Conservation (phyloP, 2,329 filamentous ascomycete species). For the Aaosphaeria arxii region DNA sequence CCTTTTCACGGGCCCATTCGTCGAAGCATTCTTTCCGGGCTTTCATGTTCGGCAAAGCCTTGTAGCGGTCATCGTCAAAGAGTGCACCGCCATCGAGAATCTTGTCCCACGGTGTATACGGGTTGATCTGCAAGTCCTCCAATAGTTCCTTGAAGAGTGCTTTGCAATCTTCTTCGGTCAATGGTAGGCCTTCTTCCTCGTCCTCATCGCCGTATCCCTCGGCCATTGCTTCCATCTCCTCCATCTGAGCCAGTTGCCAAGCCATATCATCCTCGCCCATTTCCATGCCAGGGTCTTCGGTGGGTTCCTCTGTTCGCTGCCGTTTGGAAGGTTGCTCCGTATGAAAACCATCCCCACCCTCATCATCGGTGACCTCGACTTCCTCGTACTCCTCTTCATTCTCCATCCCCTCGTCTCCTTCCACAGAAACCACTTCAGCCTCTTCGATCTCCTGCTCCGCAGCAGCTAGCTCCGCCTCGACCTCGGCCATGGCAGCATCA, state of each 20-base stretch:
- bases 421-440: conserved; percentile 26
- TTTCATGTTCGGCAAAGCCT: conserved; percentile 76
- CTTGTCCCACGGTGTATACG: conserved; percentile 89
- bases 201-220: conserved; percentile 66
- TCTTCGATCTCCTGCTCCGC: conserved; percentile 26
- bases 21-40: conserved; percentile 79
- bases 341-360: conserved; percentile 43
- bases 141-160: conserved; percentile 83
- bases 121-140: conserved; percentile 76
- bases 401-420: conserved; percentile 41
- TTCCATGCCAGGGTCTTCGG: conserved; percentile 58
- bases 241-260: conserved; percentile 87
- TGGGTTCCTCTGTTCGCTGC: conserved; percentile 44
- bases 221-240: conserved; percentile 72
- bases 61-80: conserved; percentile 83
- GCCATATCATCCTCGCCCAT: conserved; percentile 95
- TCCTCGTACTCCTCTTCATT: conserved; percentile 76
- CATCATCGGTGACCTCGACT: conserved; percentile 66
- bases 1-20: conserved; percentile 76
- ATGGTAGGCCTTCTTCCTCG: conserved; percentile 67
- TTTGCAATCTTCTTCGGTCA: conserved; percentile 73
- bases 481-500: conserved; percentile 31
- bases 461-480: conserved; percentile 27
- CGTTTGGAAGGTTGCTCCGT: conserved; percentile 51
- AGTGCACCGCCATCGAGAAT: conserved; percentile 79